Base-by-base conservation (phyloP, 2,329 filamentous ascomycete species). In the Pezicula carpinea region DNA sequence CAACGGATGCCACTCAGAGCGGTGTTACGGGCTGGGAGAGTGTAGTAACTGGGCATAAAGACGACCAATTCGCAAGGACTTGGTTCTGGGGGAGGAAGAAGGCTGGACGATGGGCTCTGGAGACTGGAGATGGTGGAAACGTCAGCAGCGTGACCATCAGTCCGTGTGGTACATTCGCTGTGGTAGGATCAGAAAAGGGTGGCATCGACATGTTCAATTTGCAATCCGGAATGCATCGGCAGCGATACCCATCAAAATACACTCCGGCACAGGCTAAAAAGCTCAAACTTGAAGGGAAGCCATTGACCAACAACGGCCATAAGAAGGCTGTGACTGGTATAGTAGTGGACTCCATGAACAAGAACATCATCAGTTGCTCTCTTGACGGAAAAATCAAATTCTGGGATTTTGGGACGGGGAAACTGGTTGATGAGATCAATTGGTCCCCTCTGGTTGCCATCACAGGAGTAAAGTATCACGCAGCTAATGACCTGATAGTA, bases 1-100 rank as follows among this genome's bases (percentile, higher is more conserved):
- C 69, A n/a, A 70, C 76, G 8, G 84, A 90, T 65, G 82, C 86
- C 3, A 83, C 89, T 56, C 74, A 83, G 47, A 87, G 83, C 58
- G 79, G 82, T 40, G 83, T 82, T 72, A 96, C 91, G 3, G 93
- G 93, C 1, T 99, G 93, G 93, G 95, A 99, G 66, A 96, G 92
- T 62, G 83, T 99, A 6, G 81, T 99, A 2, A 99, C 93, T 4
- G 92, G 90, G 8, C 95, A 99, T 64, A 85, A 85, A 60, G 82
- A 85, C 43, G 92, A 97, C 61, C 78, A 83, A 38, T 87, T 80
- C 62, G 93, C 90, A 15, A 82, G 93, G 44, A 97, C 93, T 1
- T 99, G 93, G 93, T 96, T 96, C 69, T 97, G 93, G 91, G 93
- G 92, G 5, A 84, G 89, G 47, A 96, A 95, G 68, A 83, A 86